Evolutionary conservation across 441 rosid species (phyloP), one percentile per base, ranked within the genome.

Genomic region (Pelargonium citronellum): DNA sequence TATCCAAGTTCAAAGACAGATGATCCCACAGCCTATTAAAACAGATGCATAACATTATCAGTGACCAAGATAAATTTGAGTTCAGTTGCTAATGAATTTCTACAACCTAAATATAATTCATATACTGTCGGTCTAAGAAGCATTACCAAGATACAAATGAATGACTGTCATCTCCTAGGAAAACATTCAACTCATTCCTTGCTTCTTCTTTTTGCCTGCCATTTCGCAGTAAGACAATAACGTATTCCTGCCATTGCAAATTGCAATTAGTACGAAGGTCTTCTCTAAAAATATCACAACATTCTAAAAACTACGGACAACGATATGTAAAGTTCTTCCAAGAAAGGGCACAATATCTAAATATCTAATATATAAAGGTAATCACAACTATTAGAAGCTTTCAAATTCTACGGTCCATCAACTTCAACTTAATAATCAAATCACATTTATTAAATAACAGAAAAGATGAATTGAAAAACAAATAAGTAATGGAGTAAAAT

Each of bases 1-100:
- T 71, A 80, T 88, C 83, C 79, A 84, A 64, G 79, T 80, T 82
- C 67, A 88, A 78, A 60, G 89, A 77, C 74, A 92, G 77, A 83
- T 92, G 98, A 82, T 89, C 97, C 99, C 99, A 95, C 78, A 95
- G 74, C 99, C 99, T 95, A 85, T 74, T 73, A 46, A 63, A 71
- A 8, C 37, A 39, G 71, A 34, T 34, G n/a, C 49, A 7, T n/a
- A 58, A 51, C 27, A 57, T 0, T 5, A 19, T 46, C 44, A 19
- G 27, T 15, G 12, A 37, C 7, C 55, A 73, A 34, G 69, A 71
- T 12, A 16, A 68, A 64, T 46, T 9, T 44, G 69, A 72, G 62
- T 19, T 44, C 67, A 75, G 27, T 51, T 37, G 4, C 51, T 60
- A 22, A 1, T 62, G 22, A 4, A 41, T 68, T 57, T 16, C 44